Percentiles rank a stretch among this genome's conserved stretches.
phyloP scores from a whole-genome alignment of 495 filamentous ascomycete species.

The Aspergillus nidulans region DNA sequence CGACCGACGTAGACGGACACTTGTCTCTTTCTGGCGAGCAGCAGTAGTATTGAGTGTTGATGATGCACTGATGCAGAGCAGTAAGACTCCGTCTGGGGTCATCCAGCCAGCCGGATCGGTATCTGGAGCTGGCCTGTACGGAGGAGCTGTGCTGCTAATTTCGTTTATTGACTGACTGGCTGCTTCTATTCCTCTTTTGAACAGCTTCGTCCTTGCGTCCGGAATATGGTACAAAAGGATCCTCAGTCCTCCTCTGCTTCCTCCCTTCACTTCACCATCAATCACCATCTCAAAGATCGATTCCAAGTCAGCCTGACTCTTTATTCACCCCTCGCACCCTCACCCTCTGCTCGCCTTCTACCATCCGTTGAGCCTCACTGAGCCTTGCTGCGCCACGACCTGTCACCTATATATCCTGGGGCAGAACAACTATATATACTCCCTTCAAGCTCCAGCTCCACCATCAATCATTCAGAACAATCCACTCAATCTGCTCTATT shows the following conservation, averaged over 20 bases:
- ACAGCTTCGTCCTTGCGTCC: constrained; percentile 11
- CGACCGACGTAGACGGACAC: background rate
- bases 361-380: constrained; percentile 1
- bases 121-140: background rate
- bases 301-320: background rate
- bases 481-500: constrained; percentile 5
- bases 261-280: constrained; percentile 2
- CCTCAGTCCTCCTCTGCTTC: constrained; percentile 15
- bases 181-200: constrained; percentile 16
- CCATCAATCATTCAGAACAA: constrained; percentile 4
- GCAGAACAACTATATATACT: constrained; percentile 6
- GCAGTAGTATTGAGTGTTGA: no score
- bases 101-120: constrained; percentile 9
- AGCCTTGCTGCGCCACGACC: constrained; percentile 15
- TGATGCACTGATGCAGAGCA: background rate
- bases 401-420: constrained; percentile 12
- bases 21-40: background rate
- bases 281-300: background rate
- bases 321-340: background rate
- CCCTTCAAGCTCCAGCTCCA: background rate
- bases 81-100: constrained; percentile 6
- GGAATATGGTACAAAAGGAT: constrained; percentile 15
- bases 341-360: constrained; percentile 1
- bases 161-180: constrained; percentile 9
- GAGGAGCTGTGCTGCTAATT: constrained; percentile 3